Base-by-base conservation (phyloP, 2,329 filamentous ascomycete species). In the Sporothrix brasiliensis region DNA sequence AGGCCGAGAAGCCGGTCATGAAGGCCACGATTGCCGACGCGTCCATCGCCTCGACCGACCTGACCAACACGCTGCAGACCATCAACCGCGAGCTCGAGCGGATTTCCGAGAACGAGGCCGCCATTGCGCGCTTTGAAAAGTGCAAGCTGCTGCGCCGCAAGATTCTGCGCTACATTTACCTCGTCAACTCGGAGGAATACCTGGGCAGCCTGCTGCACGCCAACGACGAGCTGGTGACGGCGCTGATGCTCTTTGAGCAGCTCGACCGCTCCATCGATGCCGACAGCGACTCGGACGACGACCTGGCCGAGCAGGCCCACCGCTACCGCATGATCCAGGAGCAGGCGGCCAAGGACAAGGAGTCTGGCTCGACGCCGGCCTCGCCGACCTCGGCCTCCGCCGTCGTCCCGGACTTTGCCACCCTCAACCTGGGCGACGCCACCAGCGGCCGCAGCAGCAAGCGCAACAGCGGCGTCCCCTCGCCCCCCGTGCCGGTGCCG, bases 201-300 rank as follows among this genome's bases (percentile, higher is more conserved):
- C 89, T 99, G 10, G 95, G 94, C 54, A 90, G 92, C 72, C 85
- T 99, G 4, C 89, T 99, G 21, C 92, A 95, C 76, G 94, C 94
- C 74, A 98, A 99, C 76, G 95, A 99, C 76, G 92, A 97, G 79
- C 89, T 99, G n/a, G 92, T 98, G 53, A 91, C 91, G 73, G 93
- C 94, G 1, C 85, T 99, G 70, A 97, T 97, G 88, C 92, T 93
- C 0, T 99, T 93, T 77, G 94, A 98, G 80, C 92, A 97, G 75
- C 87, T 98, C 73, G 94, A 99, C 78, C 89, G 90, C 72, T 93
- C 92, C 63, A 91, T 94, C 73, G 91, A 93, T 74, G 88, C 89
- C 6, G 89, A 91, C 77, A 90, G 88, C 74, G 89, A 91, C 78
- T 90, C 88, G 1, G 89, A 91, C 70, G 88, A 90, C 72, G 91